phyloP scores from a whole-genome alignment of 495 filamentous ascomycete species.

The Pseudevernia furfuracea region DNA sequence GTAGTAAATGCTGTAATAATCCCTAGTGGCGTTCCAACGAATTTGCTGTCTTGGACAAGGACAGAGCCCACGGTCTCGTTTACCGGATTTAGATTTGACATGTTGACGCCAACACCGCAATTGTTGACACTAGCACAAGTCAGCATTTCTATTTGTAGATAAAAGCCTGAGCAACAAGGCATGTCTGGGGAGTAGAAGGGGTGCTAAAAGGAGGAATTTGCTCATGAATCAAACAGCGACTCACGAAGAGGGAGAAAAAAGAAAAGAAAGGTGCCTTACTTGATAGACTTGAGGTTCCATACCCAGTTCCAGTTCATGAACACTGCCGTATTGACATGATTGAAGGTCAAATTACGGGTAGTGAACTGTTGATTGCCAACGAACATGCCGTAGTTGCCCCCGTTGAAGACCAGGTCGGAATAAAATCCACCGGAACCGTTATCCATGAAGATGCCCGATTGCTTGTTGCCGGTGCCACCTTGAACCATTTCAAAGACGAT shows the following conservation, averaged over 20 bases:
- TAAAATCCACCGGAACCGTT: conserved; percentile 89
- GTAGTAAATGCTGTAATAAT: conserved; percentile 60
- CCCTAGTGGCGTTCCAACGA: conserved; percentile 65
- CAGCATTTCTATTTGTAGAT: no score
- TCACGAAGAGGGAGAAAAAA: no score
- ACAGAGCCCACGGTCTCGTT: conserved; percentile 72
- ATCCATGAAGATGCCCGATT: conserved; percentile 95
- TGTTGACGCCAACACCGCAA: conserved; percentile 72
- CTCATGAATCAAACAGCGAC: no score
- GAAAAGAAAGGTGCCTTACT: no score
- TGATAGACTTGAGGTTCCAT: conserved; percentile 76
- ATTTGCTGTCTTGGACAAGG: conserved; percentile 68
- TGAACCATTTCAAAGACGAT: conserved; percentile 81
- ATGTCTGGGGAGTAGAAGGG: no score
- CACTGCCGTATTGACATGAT: conserved; percentile 78
- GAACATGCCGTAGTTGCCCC: conserved; percentile 76
- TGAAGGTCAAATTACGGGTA: conserved; percentile 84
- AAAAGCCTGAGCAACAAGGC: no score
- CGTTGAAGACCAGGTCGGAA: conserved; percentile 79
- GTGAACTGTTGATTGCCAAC: conserved; percentile 95
- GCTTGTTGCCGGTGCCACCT: conserved; percentile 60
- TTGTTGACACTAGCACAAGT: conserved; percentile 58
- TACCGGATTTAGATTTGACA: conserved; percentile 57
- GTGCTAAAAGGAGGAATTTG: no score
- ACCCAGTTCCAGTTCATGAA: conserved; percentile 96